A percentile compares a stretch with the other conserved stretches of the same genome.
Evolutionary conservation across 371 early-diverging fungal species (phyloP).

Genomic region (Mortierella sp.): DNA sequence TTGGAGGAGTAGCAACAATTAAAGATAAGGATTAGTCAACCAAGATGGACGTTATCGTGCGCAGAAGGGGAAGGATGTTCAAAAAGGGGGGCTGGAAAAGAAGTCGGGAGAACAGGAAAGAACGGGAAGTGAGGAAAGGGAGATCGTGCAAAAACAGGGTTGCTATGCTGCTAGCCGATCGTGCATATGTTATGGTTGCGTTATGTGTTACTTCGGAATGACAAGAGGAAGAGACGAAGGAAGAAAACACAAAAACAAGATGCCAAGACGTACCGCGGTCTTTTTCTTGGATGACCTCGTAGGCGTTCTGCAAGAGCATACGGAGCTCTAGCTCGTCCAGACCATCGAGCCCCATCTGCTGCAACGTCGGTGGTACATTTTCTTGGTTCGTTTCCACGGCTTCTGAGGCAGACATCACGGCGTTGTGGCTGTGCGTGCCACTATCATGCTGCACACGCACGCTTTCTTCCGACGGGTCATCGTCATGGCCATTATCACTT

Average conservation of each 20-base stretch:
- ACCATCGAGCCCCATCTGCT: constrained; percentile 32
- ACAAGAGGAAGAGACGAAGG: background rate
- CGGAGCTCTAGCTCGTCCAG: constrained; percentile 29
- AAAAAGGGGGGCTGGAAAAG: background rate
- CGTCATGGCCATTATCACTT: constrained; percentile 34
- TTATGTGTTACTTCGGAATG: too few species aligned
- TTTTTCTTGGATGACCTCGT: constrained; percentile 48
- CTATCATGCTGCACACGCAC: background rate
- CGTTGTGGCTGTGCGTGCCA: too few species aligned
- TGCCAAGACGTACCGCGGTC: constrained; percentile 25
- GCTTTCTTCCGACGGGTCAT: constrained; percentile 11
- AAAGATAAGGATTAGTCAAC: constrained; percentile 3
- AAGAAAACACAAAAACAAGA: background rate
- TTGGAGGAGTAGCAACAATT: background rate
- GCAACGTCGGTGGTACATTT: background rate
- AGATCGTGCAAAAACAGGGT: too few species aligned
- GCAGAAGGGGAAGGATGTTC: background rate
- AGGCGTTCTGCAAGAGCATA: constrained; percentile 35
- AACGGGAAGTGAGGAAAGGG: too few species aligned
- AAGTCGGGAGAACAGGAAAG: background rate
- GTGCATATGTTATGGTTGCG: too few species aligned
- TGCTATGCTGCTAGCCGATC: too few species aligned
- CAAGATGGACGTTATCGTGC: too few species aligned
- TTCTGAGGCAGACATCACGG: too few species aligned
- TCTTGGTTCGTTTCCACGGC: background rate